These are phyloP conservation scores for Gracilaria vermiculophylla DNA, from an alignment of 23 red algal species.

Conservation along the genomic window DNA sequence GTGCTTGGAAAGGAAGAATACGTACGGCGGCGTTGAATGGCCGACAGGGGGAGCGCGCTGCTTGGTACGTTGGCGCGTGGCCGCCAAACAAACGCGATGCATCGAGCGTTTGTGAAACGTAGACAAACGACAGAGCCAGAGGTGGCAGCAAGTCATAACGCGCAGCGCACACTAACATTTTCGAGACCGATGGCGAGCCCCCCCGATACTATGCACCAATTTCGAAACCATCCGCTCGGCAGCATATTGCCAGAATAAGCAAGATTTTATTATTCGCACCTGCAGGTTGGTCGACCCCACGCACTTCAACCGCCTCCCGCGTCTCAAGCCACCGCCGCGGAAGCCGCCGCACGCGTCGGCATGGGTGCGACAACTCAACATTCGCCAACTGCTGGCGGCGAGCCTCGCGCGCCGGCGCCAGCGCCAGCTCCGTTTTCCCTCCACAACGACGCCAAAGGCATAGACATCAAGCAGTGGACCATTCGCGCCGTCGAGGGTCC, in stretches of 20 bases:
- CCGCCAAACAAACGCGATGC: no score
- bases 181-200: neutral
- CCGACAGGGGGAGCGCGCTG: no score
- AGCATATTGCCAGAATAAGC: neutral
- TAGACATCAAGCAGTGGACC: constrained; percentile 54
- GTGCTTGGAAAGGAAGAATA: no score
- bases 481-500: constrained; percentile 22
- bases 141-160: neutral
- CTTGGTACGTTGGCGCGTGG: no score
- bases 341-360: neutral
- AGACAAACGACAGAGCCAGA: no score
- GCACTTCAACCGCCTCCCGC: neutral
- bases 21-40: no score
- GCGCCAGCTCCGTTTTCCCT: neutral
- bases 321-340: neutral
- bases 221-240: neutral
- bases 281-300: neutral
- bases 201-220: neutral
- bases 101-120: no score
- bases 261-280: neutral
- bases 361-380: neutral
- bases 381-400: neutral
- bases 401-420: neutral
- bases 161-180: neutral
- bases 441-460: constrained; percentile 14